Evolutionary conservation across 495 filamentous ascomycete genomes (phyloP), one percentile per base, ranked within the genome.

Genomic region (Penicillium pulvis): DNA sequence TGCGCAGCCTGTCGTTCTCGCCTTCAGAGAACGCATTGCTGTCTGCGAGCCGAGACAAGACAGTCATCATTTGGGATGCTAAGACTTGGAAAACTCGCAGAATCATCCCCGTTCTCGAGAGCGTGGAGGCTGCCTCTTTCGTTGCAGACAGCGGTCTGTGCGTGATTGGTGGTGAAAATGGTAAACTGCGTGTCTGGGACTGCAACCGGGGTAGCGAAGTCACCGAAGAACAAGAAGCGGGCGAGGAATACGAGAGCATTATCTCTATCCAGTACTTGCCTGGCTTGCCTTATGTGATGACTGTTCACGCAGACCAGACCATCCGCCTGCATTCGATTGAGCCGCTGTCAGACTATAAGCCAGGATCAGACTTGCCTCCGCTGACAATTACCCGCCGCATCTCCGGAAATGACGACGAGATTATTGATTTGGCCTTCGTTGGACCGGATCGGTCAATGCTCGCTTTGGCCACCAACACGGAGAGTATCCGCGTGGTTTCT

Each of bases 381-480:
- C 68, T 89, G 46, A 74, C 79, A 7, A 66, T 87, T 16, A 67
- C 81, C 42, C 85, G 89, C 56, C 84, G 90, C 17, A 93, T 98
- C 61, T 96, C 93, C 19, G 95, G 95, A 23, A 97, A 94, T 35
- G 92, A 98, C 71, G 94, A 98, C 67, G 94, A 98, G 68, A 92
- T 98, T 55, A 95, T 98, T 62, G 95, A 98, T 63, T 74, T 97
- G 23, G 88, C 86, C 24, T 96, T 92, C 66, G 81, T 97, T 55
- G 86, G 92, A 1, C 84, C 85, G 11, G 86, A 93, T 55, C 84
- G 84, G 47, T 92, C 89, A 20, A 79, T 92, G 53, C 81, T 99
- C 63, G 94, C 94, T 26, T 77, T 99, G 17, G 92, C 93, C 9
- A 98, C 93, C 16, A 99, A 98, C 74, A 91, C 92, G 2, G 94